Evolutionary conservation across 2,329 filamentous ascomycete species (phyloP).

Genomic region (Colletotrichum caudatum): DNA sequence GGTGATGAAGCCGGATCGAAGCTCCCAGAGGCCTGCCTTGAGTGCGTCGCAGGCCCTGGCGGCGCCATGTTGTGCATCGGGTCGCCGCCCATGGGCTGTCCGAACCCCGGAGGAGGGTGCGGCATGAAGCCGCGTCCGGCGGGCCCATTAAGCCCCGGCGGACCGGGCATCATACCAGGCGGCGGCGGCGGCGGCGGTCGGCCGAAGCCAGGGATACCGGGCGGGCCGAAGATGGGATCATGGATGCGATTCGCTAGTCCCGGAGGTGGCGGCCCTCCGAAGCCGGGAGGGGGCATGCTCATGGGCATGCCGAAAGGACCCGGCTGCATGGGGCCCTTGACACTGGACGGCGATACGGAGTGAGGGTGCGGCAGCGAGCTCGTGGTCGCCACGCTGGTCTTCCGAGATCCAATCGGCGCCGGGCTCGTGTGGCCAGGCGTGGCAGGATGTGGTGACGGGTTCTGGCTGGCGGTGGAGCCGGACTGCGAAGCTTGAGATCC

Average conservation of each 20-base stretch:
- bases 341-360: slow-evolving; percentile 73
- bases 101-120: slow-evolving; percentile 67
- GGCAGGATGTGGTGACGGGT: slow-evolving; percentile 69
- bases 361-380: slow-evolving; percentile 54
- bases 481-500: slow-evolving; percentile 79
- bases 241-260: slow-evolving; percentile 60
- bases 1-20: slow-evolving; percentile 66
- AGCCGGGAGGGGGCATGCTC: slow-evolving; percentile 66
- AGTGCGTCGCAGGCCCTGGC: slow-evolving; percentile 68
- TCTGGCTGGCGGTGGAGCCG: slow-evolving; percentile 65
- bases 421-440: slow-evolving; percentile 76
- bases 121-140: slow-evolving; percentile 56
- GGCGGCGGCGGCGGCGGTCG: slow-evolving; percentile 57
- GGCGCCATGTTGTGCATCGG: slow-evolving; percentile 56
- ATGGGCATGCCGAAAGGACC: slow-evolving; percentile 69
- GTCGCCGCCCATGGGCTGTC: slow-evolving; percentile 55
- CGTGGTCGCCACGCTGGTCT: slow-evolving; percentile 53
- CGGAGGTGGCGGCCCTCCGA: slow-evolving; percentile 53
- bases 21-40: slow-evolving; percentile 79
- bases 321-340: slow-evolving; percentile 56
- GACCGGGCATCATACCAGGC: slow-evolving; percentile 61
- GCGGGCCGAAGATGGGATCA: slow-evolving; percentile 60
- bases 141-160: slow-evolving; percentile 63
- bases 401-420: slow-evolving; percentile 72
- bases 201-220: slow-evolving; percentile 51